Conservation (phyloP, 805 yeast genomes). For the Helenozyma rhizophorensis region DNA sequence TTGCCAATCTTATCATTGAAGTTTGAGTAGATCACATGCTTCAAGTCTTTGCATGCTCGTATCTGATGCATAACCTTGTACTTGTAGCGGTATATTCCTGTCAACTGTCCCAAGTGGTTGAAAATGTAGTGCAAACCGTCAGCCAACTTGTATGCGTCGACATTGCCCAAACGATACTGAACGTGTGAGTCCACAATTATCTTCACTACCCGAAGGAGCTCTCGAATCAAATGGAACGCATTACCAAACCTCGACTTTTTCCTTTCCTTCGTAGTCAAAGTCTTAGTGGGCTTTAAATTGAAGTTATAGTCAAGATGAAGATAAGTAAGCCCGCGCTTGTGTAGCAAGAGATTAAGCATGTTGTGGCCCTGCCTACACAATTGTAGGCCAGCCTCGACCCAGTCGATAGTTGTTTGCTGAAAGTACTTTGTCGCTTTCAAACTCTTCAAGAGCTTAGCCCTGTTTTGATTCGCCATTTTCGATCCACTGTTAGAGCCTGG, state of each 20-base stretch:
- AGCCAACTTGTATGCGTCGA: constrained; percentile 90
- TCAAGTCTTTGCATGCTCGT: constrained; percentile 90
- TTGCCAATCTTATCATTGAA: constrained; percentile 88
- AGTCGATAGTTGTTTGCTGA: constrained; percentile 87
- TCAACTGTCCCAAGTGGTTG: constrained; percentile 91
- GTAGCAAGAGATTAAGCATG: constrained; percentile 86
- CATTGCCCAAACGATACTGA: constrained; percentile 82
- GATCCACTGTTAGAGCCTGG: constrained; percentile 21
- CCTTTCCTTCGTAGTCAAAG: constrained; percentile 92
- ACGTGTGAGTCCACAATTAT: constrained; percentile 91
- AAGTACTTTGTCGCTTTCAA: constrained; percentile 80
- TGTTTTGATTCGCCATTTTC: constrained; percentile 41
- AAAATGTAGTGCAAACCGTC: constrained; percentile 89
- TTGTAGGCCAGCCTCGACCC: constrained; percentile 98
- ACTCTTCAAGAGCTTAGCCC: constrained; percentile 56
- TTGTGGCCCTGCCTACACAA: constrained; percentile 90
- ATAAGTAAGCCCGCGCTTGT: constrained; percentile 85
- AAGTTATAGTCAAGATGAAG: constrained; percentile 93
- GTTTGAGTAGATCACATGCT: constrained; percentile 82
- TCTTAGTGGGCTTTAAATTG: constrained; percentile 92
- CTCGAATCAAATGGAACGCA: constrained; percentile 92
- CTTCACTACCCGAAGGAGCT: constrained; percentile 77
- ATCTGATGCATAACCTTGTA: constrained; percentile 98
- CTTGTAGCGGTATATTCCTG: constrained; percentile 95
- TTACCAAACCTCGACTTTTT: constrained; percentile 94